Evolutionary conservation across 352 stramenopile genomes (phyloP).

Genomic region (Pythium phragmitis): DNA sequence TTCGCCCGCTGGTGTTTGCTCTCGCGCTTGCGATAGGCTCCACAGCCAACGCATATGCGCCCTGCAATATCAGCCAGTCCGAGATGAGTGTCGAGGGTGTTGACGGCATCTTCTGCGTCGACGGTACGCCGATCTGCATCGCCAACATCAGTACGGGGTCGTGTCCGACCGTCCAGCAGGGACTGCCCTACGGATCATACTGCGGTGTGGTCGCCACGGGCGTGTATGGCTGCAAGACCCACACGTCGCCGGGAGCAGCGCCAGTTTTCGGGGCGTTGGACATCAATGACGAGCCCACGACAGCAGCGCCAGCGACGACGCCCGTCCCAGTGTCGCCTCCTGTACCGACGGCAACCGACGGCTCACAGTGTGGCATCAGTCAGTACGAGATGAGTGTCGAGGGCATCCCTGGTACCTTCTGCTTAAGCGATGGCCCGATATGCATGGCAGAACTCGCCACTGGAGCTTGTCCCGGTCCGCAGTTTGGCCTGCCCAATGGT

Average conservation of each 20-base stretch:
- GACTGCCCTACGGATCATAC: background rate
- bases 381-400: slow-evolving; percentile 21
- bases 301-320: background rate
- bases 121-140: slow-evolving; percentile 5
- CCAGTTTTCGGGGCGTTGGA: background rate
- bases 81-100: slow-evolving; percentile 15
- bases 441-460: slow-evolving; percentile 12
- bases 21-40: background rate
- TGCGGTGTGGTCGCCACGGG: background rate
- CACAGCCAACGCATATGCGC: background rate
- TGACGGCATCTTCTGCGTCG: slow-evolving; percentile 10
- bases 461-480: slow-evolving; percentile 15
- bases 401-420: slow-evolving; percentile 9
- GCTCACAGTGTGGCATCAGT: background rate
- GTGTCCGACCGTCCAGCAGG: background rate
- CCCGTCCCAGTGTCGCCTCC: background rate
- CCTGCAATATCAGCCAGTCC: background rate
- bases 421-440: slow-evolving; percentile 5
- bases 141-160: background rate
- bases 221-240: background rate
- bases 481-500: slow-evolving; percentile 18
- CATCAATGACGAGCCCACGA: background rate
- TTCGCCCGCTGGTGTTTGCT: slow-evolving; percentile 7
- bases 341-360: background rate
- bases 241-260: background rate